Base-by-base conservation (phyloP, 116 monocot genomes). In the Cymodocea nodosa region DNA sequence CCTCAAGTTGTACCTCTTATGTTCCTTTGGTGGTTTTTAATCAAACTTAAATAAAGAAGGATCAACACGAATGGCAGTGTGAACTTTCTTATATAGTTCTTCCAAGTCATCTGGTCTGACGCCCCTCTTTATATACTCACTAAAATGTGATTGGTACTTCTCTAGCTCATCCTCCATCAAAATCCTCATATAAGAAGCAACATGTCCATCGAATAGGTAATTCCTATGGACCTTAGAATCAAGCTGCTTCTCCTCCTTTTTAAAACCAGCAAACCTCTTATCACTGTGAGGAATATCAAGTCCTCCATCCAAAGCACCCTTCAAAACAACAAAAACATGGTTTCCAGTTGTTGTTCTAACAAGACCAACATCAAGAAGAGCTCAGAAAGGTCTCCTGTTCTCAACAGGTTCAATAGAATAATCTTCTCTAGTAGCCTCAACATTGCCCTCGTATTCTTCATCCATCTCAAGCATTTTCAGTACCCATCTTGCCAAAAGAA, bases 271-370 rank as follows among this genome's bases (percentile, higher is more conserved):
- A 73, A 94, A 94, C 68, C 94, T 84, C 80, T 94, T 89, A 10
- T 94, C 94, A 37, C 89, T 80, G 44, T 94, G 94, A 52, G 94
- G 94, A 62, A 94, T 84, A 65, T 94, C 94, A 55, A 94, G 79
- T 35, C 94, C 94, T 35, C 94, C 94, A 89, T 94, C 94, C 57
- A 94, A 72, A 52, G 89, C 94, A 23, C 94, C 94, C 94, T 93
- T 93, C 3, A 93, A 83, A 76, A 81, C 83, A 52, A 89, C 93
- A 74, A 93, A 93, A 5, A 93, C 89, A 48, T 89, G 76, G 51
- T 88, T 89, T 14, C 93, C 93, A 6, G 93, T 93, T 13, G 93
- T 93, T 9, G 93, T 89, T 62, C 80, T 83, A 20, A 93, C 50
- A 23, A 93, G 80, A 20, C 93, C 93, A 52, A 93, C 93, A 74